phyloP scores from a whole-genome alignment of 306 rosid genomes.

The Acacia acuminata region DNA sequence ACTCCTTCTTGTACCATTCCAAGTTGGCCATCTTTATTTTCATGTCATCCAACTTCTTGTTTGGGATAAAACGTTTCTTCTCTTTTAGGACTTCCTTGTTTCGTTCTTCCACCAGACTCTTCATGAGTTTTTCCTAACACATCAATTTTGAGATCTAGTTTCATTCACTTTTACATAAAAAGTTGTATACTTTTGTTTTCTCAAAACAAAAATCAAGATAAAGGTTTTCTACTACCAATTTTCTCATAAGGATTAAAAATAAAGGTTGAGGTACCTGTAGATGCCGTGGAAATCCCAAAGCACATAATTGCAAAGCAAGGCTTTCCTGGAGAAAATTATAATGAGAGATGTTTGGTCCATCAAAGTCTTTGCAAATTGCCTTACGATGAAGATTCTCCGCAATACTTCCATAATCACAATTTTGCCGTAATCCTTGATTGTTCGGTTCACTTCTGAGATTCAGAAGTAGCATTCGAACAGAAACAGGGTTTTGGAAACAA shows the following conservation, averaged over 20 bases:
- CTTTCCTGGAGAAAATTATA: slow-evolving; percentile 35
- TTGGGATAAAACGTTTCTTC: background rate
- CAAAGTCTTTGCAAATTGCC: slow-evolving; percentile 25
- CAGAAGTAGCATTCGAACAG: background rate
- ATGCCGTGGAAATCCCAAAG: slow-evolving; percentile 36
- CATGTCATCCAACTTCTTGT: background rate
- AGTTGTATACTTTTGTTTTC: too few relatives aligned
- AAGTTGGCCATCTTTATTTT: slow-evolving; percentile 51
- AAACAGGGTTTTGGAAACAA: background rate
- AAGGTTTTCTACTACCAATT: too few relatives aligned
- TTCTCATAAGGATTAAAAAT: background rate
- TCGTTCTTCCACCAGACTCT: slow-evolving; percentile 2
- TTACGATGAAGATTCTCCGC: slow-evolving; percentile 14
- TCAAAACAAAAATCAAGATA: too few relatives aligned
- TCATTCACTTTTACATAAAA: too few relatives aligned
- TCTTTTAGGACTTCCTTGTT: slow-evolving; percentile 2
- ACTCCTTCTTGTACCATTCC: slow-evolving; percentile 62
- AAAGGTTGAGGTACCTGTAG: slow-evolving; percentile 36
- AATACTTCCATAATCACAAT: slow-evolving; percentile 38
- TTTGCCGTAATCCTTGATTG: background rate
- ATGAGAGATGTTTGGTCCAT: background rate
- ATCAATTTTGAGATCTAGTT: background rate
- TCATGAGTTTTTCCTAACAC: background rate
- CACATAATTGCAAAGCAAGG: slow-evolving; percentile 40
- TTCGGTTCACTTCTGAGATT: background rate